A percentile compares a stretch with the other conserved stretches of the same genome.
These are phyloP conservation scores for Ophiostoma ips DNA, from an alignment of 2,329 filamentous ascomycete genomes.

Conservation along the genomic window DNA sequence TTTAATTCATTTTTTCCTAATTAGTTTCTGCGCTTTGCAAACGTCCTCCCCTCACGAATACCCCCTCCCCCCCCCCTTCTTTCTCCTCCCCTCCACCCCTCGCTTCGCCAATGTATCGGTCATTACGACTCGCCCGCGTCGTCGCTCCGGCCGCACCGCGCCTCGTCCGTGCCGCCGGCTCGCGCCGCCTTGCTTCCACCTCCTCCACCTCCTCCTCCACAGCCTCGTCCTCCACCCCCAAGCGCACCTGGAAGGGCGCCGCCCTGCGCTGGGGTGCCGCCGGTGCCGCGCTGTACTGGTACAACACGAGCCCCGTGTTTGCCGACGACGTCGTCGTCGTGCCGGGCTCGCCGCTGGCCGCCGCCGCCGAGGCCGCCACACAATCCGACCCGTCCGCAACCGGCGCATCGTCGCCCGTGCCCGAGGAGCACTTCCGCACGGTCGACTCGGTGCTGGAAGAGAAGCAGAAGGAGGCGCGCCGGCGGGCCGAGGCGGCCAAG, in stretches of 20 bases:
- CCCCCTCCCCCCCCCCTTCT: too few species aligned
- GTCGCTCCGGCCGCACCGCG: constrained; percentile 19
- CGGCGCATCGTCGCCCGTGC: background rate
- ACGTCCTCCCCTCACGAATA: too few species aligned
- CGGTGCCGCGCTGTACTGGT: constrained; percentile 71
- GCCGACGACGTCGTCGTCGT: constrained; percentile 69
- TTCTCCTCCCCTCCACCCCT: background rate
- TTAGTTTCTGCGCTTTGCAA: too few species aligned
- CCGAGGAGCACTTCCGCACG: constrained; percentile 42
- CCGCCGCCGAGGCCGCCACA: constrained; percentile 12
- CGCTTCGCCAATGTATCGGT: constrained; percentile 36
- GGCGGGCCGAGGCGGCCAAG: constrained; percentile 18
- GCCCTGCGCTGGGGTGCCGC: constrained; percentile 63
- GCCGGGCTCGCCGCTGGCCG: constrained; percentile 28
- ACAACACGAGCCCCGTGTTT: constrained; percentile 80
- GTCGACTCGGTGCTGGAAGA: constrained; percentile 54
- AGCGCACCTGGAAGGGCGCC: constrained; percentile 70
- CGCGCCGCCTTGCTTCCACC: constrained; percentile 36
- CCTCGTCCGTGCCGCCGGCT: constrained; percentile 24
- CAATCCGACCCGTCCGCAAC: background rate
- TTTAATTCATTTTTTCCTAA: constrained; percentile 1
- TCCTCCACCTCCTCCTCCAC: constrained; percentile 38
- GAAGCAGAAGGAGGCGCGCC: constrained; percentile 34
- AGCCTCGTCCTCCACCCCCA: constrained; percentile 48
- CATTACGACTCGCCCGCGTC: constrained; percentile 28